Evolutionary conservation across 805 yeast genomes (phyloP).

Genomic region (Candida railenensis): DNA sequence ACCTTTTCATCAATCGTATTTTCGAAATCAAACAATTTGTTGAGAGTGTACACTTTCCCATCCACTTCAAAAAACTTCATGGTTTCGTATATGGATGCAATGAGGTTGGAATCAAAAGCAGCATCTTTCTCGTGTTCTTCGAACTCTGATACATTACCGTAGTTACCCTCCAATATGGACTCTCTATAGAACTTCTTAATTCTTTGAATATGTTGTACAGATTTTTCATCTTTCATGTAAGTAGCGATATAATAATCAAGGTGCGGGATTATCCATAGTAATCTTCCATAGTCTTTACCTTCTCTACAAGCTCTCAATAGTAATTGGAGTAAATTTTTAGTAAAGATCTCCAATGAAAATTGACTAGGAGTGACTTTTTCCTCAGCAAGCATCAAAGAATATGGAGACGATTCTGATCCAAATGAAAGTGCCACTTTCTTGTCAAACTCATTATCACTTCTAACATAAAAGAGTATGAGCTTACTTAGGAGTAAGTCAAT

Average conservation of each 20-base stretch:
- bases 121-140: background rate
- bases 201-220: constrained; percentile 5
- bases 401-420: constrained; percentile 3
- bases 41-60: constrained; percentile 25
- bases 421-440: constrained; percentile 3
- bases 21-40: constrained; percentile 16
- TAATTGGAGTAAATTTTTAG: constrained; percentile 19
- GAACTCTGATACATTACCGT: background rate
- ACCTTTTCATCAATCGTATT: constrained; percentile 4
- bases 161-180: background rate
- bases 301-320: constrained; percentile 20
- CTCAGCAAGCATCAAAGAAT: constrained; percentile 13
- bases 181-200: constrained; percentile 7
- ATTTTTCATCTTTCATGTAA: constrained; percentile 5
- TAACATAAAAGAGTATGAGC: constrained; percentile 24
- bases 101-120: constrained; percentile 16
- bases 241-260: constrained; percentile 21
- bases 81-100: constrained; percentile 16
- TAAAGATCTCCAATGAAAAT: constrained; percentile 18
- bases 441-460: background rate
- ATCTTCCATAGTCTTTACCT: constrained; percentile 30
- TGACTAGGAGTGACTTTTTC: constrained; percentile 10
- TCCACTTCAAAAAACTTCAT: constrained; percentile 24
- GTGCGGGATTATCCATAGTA: constrained; percentile 36
- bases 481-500: constrained; percentile 35